Base-by-base conservation (phyloP, 2,329 filamentous ascomycete genomes). In the Pyrenochaeta sp. region DNA sequence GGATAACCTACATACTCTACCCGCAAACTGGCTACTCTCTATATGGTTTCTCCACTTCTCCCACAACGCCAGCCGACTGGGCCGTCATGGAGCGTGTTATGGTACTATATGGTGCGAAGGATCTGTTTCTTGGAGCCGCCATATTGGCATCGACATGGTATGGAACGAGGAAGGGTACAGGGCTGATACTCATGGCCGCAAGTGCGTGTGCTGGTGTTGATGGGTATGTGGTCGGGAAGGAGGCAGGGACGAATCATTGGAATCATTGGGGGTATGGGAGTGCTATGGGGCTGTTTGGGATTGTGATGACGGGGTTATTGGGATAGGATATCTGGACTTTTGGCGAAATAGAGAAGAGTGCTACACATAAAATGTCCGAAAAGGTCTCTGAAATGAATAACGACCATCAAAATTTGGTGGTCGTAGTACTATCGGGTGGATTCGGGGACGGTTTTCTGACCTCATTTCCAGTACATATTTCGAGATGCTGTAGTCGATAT, bases 91-190 rank as follows among this genome's bases (percentile, higher is more conserved):
- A 83, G 56, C 76, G 71, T 50, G 60, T 85, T 8, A 77, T 84
- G 72, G 65, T 76, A 3, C 67, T 85, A 36, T 85, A 83, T 65
- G 82, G 82, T 1, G 77, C 74, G 3, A 77, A 84, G 10, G 82
- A 86, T 58, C 68, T 84, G 15, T 85, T 83, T 72, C 82, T 84
- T 73, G 82, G 80, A 0, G 28, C 76, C 1, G 72, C 79, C 1
- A 75, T 82, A 22, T 75, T 72, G 40, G 69, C 75, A 0, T 71
- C 80, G 0, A 72, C 75, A 1, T 79, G 69, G 40, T 73, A 69
- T 50, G 82, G 81, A 0, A 78, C 72, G 3, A 66, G 74, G 22
- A 78, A 72, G 61, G 73, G 78, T 1, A 64, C 82, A 15, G 83
- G 81, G 0, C 75, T 78, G 73, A 79, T 81, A 2, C 49, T 84